Evolutionary conservation across 2,329 filamentous ascomycete species (phyloP).

Genomic region (Fusarium tjaetaba): DNA sequence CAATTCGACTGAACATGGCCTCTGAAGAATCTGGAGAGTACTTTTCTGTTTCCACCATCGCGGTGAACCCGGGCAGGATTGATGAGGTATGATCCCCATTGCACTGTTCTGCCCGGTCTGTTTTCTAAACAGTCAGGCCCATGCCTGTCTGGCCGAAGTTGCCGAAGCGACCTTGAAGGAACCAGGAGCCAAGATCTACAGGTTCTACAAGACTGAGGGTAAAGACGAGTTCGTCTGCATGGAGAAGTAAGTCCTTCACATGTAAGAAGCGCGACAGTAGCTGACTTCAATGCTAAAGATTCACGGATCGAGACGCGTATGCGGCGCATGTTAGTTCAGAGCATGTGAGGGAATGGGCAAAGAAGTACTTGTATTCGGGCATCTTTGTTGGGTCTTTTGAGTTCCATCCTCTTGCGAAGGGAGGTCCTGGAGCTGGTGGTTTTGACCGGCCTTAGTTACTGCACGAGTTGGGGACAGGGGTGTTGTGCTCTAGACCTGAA

Average conservation of each 20-base stretch:
- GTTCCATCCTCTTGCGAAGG: slow-evolving; percentile 5
- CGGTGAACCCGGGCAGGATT: background rate
- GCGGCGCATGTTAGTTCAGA: slow-evolving; percentile 1
- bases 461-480: background rate
- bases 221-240: slow-evolving; percentile 11
- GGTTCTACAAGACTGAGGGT: slow-evolving; percentile 11
- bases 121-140: background rate
- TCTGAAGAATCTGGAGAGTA: background rate
- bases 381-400: slow-evolving; percentile 10
- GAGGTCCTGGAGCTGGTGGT: slow-evolving; percentile 1
- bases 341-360: slow-evolving; percentile 12
- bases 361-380: slow-evolving; percentile 9
- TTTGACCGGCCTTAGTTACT: slow-evolving; percentile 6
- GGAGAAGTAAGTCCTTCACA: background rate
- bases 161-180: slow-evolving; percentile 6
- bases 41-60: slow-evolving; percentile 13
- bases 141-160: background rate
- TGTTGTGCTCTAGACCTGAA: no score
- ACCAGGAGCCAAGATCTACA: slow-evolving; percentile 8
- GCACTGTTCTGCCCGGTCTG: background rate
- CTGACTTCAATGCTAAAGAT: background rate
- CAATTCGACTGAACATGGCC: background rate
- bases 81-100: background rate
- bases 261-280: fast-evolving
- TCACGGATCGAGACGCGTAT: slow-evolving; percentile 4